These are phyloP conservation scores for Colletotrichum liriopes DNA, from an alignment of 2,329 filamentous ascomycete genomes.

Conservation along the genomic window DNA sequence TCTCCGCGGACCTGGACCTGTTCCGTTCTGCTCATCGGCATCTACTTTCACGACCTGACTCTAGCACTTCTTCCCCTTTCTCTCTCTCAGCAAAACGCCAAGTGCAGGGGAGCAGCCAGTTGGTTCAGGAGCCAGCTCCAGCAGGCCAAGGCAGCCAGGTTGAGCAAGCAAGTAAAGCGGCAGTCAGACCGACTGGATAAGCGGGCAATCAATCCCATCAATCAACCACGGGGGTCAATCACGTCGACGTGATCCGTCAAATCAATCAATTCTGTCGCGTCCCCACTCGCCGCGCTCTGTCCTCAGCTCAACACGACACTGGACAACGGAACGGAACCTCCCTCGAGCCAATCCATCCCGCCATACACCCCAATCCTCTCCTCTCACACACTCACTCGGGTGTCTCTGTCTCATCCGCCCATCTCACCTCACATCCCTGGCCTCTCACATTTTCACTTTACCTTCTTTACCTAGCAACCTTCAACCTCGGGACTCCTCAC, in stretches of 20 bases:
- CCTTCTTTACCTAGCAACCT: constrained; percentile 1
- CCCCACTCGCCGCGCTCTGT: constrained; percentile 31
- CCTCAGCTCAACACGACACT: constrained; percentile 36
- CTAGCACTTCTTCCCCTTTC: not conserved
- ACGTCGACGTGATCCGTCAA: constrained; percentile 22
- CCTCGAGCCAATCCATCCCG: constrained; percentile 19
- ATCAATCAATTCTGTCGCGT: constrained; percentile 38
- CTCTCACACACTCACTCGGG: constrained; percentile 7
- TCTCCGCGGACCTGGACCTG: not conserved
- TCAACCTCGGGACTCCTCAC: not conserved
- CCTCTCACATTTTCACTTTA: not conserved
- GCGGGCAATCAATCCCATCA: constrained; percentile 26
- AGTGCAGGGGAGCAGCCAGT: constrained; percentile 11
- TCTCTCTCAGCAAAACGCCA: not conserved
- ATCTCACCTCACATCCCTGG: constrained; percentile 19
- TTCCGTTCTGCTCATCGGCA: not conserved
- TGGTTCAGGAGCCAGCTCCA: constrained; percentile 5
- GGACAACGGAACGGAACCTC: constrained; percentile 32
- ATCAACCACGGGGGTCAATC: constrained; percentile 17
- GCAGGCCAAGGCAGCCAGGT: constrained; percentile 5
- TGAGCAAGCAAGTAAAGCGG: constrained; percentile 22
- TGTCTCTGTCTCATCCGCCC: constrained; percentile 24
- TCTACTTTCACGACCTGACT: not conserved
- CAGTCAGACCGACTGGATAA: constrained; percentile 11
- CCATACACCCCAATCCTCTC: constrained; percentile 5